Evolutionary conservation across 106 monocot species (phyloP), one percentile per base, ranked within the genome.

Genomic region (Dioscorea alata): DNA sequence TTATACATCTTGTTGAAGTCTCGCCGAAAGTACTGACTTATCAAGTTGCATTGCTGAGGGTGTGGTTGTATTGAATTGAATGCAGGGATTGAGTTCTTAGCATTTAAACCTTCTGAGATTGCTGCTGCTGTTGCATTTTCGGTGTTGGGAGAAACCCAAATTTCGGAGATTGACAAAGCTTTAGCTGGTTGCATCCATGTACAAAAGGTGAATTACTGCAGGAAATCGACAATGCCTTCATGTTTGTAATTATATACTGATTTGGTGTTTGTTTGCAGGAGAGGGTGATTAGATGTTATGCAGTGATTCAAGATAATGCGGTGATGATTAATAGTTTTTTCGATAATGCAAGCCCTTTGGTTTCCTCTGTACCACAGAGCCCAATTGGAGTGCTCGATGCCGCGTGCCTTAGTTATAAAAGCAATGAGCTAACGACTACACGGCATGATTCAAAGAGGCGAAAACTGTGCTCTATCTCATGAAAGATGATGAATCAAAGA

Each of bases 311-410:
- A 69, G 82, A 80, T 25, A 75, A 78, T 73, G 58, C 75, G 57
- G 14, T 63, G n/a, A 51, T 61, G 62, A 71, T 49, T 34, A 69
- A 33, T 22, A 76, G 60, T 21, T 31, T 62, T 28, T 59, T 49
- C 19, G 80, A 81, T 28, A 62, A 57, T 63, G 70, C 66, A 23
- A 72, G 70, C 24, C 53, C 48, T 20, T 72, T 77, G 25, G 61
- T 74, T 53, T 71, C 88, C 34, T 82, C 79, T 58, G 70, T 67
- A 24, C 88, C 89, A 16, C 78, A 71, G 24, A 97, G 96, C 70
- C 96, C 96, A 42, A 87, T 81, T 86, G 92, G 89, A 10, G 89
- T 89, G 51, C 54, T 90, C 13, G 90, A 90, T 78, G 89, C 82
- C 63, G 85, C 91, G 28, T 85, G 87, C 73, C 50, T 78, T 70